Evolutionary conservation across 805 yeast genomes (phyloP), one percentile per base, ranked within the genome.

Genomic region (Barnettozyma californica): DNA sequence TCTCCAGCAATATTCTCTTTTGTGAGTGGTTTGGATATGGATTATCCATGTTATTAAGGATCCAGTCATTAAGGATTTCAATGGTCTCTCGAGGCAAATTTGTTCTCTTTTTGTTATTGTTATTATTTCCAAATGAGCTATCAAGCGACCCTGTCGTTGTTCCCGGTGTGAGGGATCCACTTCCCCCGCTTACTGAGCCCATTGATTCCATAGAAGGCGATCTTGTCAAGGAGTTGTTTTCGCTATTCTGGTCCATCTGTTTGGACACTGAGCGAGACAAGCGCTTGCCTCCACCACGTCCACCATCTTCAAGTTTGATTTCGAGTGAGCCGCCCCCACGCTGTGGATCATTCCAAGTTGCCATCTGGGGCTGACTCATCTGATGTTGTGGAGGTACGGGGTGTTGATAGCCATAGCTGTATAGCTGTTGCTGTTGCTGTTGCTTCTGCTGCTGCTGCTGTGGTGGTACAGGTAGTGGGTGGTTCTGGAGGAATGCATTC

Each of bases 11-110:
- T 58, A 78, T 80, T 53, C 77, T 74, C 68, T 88, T 87, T 58
- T 87, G 95, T 42, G 80, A 78, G 46, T 85, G 85, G 46, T 87
- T 84, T 3, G 96, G 96, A 64, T 87, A 87, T 13, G 96, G 96
- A 59, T 87, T 86, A 52, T 82, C 80, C 56, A 86, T 68, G 63
- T 87, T 91, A 34, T 78, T 79, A 49, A 80, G 70, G 45, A 88
- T 75, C 96, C 96, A 87, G 46, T 74, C 73, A 50, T 87, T 77
- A 55, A 87, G 69, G 11, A 84, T 80, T 51, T 79, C 79, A 5
- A 92, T 87, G 2, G 89, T 87, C 50, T 80, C 86, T 57, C 85
- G 80, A 20, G 96, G 95, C 52, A 87, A 69, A 64, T 87, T 87
- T 40, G 87, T 83, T 54, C 95, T 74, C 38, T 81, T 75, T 36